A percentile compares a stretch with the other conserved stretches of the same genome.
These are phyloP conservation scores for Cyberlindnera nakhonratchasimensis DNA, from an alignment of 805 yeast genomes.

Conservation along the genomic window DNA sequence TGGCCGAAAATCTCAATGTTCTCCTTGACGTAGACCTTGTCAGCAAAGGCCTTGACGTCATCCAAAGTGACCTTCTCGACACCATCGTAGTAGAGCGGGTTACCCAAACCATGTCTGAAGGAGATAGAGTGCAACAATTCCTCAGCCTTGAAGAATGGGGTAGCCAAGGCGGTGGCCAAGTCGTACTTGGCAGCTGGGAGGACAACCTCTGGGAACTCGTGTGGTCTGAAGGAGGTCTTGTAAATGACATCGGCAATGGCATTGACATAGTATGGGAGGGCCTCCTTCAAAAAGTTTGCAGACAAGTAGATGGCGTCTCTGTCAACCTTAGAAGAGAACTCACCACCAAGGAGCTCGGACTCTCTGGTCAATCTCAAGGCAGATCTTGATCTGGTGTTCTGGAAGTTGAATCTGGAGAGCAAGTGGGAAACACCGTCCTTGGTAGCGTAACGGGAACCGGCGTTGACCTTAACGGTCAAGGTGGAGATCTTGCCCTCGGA, in stretches of 20 bases:
- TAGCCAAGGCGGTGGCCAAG: constrained; percentile 45
- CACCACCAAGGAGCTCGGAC: constrained; percentile 89
- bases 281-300: constrained; percentile 80
- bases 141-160: constrained; percentile 57
- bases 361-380: constrained; percentile 94
- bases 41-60: constrained; percentile 64
- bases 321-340: constrained; percentile 61
- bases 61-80: constrained; percentile 53
- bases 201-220: constrained; percentile 80
- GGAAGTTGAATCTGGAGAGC: constrained; percentile 78
- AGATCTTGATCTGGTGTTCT: constrained; percentile 77
- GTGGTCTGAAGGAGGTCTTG: constrained; percentile 71
- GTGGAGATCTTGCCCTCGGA: constrained; percentile 63
- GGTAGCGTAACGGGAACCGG: constrained; percentile 73
- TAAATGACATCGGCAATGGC: constrained; percentile 72
- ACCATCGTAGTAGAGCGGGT: constrained; percentile 74
- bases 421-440: constrained; percentile 84
- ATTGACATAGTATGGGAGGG: constrained; percentile 88
- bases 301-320: constrained; percentile 82
- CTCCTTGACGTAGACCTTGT: constrained; percentile 61
- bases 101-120: constrained; percentile 86
- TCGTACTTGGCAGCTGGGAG: constrained; percentile 74
- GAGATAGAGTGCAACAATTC: constrained; percentile 78
- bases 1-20: constrained; percentile 69
- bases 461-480: constrained; percentile 76